These are phyloP conservation scores for Vitis cinerea DNA, from an alignment of 164 flowering plant species.

Conservation along the genomic window DNA sequence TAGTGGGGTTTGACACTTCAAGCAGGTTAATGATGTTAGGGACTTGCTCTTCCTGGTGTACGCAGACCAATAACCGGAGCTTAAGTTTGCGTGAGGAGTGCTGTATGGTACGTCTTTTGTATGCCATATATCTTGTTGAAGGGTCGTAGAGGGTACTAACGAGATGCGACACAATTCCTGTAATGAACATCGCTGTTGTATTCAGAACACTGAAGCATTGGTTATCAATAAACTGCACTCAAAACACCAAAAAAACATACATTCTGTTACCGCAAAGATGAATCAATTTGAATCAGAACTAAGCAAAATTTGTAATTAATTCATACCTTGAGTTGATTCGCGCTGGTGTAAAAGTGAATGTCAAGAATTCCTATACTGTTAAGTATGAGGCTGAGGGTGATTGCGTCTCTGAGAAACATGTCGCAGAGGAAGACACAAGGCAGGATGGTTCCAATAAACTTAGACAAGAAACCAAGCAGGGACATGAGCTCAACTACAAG, in stretches of 20 bases:
- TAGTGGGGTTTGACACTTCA: constrained; percentile 11
- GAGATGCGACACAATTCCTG: neutral
- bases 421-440: too few relatives aligned
- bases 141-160: constrained; percentile 9
- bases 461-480: too few relatives aligned
- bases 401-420: too few relatives aligned
- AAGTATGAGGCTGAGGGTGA: too few relatives aligned
- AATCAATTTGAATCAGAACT: too few relatives aligned
- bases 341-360: too few relatives aligned
- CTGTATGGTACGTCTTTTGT: constrained; percentile 6
- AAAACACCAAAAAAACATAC: too few relatives aligned
- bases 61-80: constrained; percentile 11
- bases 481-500: neutral
- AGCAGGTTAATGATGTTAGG: constrained; percentile 18
- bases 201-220: constrained; percentile 2
- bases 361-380: too few relatives aligned
- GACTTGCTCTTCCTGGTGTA: constrained; percentile 1
- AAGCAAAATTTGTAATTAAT: too few relatives aligned
- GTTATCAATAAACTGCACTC: neutral
- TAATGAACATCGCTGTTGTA: neutral
- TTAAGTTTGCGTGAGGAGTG: neutral
- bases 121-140: constrained; percentile 4
- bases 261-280: too few relatives aligned
- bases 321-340: too few relatives aligned
- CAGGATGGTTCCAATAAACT: too few relatives aligned